Base-by-base conservation (phyloP, 2,329 filamentous ascomycete genomes). In the Venturiaceae sp. region DNA sequence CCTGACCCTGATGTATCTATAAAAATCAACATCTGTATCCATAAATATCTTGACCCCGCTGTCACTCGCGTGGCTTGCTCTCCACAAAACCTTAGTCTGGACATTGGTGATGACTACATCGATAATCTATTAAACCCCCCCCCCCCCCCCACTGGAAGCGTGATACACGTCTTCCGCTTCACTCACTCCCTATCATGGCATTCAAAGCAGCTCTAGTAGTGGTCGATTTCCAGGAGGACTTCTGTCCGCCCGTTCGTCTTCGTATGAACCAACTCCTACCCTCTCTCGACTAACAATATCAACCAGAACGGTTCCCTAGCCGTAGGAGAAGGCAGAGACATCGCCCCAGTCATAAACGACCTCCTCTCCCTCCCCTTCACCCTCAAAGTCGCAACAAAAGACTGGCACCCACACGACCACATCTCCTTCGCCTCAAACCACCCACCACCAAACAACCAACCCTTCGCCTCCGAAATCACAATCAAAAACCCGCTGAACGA, bases 221-320 rank as follows among this genome's bases (percentile, higher is more conserved):
- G 11, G 86, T 96, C 57, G 92, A 96, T 72, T 80, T 95, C 68
- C 94, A 97, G 73, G 87, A 96, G 72, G 92, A 97, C 75, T 97
- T 96, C 72, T 95, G 90, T 71, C 88, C 89, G 60, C 91, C 92
- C 13, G 90, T 94, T 75, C 75, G 85, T 75, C 39, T n/a, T n/a
- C n/a, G n/a, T n/a, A 58, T 44, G 32, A 13, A 11, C 55, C 33
- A 60, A 33, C 53, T 16, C n/a, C 23, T 30, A 41, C 53, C 46
- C 57, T 50, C 55, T 37, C 59, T 33, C 34, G 23, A 39, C 4
- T 16, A 3, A 14, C 65, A 62, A 69, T 63, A 34, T 39, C n/a
- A 13, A 26, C 37, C 65, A 95, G 90, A 81, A 86, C 62, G 94
- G 92, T 62, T 80, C 89, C n/a, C 84, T 99, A 55, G 86, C 90